phyloP scores from a whole-genome alignment of 495 filamentous ascomycete species.

The Annulohypoxylon maeteangense region DNA sequence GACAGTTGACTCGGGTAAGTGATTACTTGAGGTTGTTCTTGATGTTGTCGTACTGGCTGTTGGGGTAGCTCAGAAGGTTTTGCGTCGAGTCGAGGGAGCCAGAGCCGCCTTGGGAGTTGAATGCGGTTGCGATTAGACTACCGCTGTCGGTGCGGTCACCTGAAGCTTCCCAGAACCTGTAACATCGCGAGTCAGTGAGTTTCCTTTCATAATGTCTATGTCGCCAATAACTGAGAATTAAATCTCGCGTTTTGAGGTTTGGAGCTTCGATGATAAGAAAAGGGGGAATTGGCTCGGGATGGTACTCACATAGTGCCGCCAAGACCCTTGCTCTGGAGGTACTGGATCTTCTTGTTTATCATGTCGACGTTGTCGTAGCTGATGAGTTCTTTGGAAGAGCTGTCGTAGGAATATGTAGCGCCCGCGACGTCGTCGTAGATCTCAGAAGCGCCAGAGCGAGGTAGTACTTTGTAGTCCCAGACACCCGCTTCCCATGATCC shows the following conservation, averaged over 20 bases:
- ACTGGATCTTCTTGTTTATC: slow-evolving; percentile 70
- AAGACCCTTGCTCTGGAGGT: slow-evolving; percentile 69
- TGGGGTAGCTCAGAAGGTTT: slow-evolving; percentile 57
- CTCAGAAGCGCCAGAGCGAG: slow-evolving; percentile 60
- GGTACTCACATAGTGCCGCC: slow-evolving; percentile 75
- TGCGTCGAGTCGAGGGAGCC: slow-evolving; percentile 44
- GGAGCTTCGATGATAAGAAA: not conserved
- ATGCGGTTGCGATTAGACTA: slow-evolving; percentile 70
- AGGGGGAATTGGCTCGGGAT: not conserved
- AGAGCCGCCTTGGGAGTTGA: slow-evolving; percentile 45
- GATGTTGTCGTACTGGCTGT: slow-evolving; percentile 58
- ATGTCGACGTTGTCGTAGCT: slow-evolving; percentile 77
- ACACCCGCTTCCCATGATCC: slow-evolving; percentile 80
- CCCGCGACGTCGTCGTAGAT: slow-evolving; percentile 57
- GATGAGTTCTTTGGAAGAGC: slow-evolving; percentile 66
- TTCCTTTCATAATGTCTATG: not conserved
- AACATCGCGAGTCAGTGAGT: not conserved
- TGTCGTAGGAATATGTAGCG: slow-evolving; percentile 79
- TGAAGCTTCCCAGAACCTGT: slow-evolving; percentile 83
- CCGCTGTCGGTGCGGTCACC: slow-evolving; percentile 70
- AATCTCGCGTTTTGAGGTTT: too few species aligned
- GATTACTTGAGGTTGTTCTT: slow-evolving; percentile 43
- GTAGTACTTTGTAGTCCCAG: slow-evolving; percentile 83
- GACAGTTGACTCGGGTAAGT: not conserved
- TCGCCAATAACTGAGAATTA: too few species aligned